Percentiles rank a stretch among this genome's conserved stretches.
phyloP scores from a whole-genome alignment of 257 asterid genomes.

The Solanum sejunctum region DNA sequence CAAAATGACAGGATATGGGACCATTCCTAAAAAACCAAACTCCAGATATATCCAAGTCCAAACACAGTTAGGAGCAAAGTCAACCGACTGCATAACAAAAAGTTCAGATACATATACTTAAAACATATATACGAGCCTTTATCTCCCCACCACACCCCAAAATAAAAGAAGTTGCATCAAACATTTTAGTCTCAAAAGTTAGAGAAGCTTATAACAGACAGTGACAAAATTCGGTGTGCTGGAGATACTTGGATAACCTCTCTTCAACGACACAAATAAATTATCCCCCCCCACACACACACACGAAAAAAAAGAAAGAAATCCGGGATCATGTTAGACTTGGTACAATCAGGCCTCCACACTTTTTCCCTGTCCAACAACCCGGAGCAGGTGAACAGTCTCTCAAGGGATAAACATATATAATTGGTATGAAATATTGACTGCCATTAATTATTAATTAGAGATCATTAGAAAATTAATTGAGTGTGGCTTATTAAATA shows the following conservation, averaged over 20 bases:
- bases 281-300: not conserved
- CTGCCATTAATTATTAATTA: not conserved
- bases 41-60: not conserved
- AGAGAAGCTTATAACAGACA: not conserved
- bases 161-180: not conserved
- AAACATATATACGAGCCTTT: not conserved
- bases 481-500: not conserved
- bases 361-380: not conserved
- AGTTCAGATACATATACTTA: not conserved
- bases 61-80: not conserved
- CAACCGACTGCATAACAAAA: not conserved
- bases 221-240: not conserved
- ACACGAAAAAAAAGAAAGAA: not conserved
- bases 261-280: not conserved
- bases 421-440: not conserved
- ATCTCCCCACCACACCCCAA: not conserved
- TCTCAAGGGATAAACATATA: not conserved
- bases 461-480: not conserved
- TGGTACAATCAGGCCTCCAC: not conserved
- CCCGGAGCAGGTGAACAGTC: not conserved
- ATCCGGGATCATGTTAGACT: not conserved
- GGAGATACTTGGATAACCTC: not conserved
- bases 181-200: not conserved
- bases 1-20: not conserved
- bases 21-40: not conserved